Evolutionary conservation across 345 rosid species (phyloP).

Genomic region (Hirschfeldia incana): DNA sequence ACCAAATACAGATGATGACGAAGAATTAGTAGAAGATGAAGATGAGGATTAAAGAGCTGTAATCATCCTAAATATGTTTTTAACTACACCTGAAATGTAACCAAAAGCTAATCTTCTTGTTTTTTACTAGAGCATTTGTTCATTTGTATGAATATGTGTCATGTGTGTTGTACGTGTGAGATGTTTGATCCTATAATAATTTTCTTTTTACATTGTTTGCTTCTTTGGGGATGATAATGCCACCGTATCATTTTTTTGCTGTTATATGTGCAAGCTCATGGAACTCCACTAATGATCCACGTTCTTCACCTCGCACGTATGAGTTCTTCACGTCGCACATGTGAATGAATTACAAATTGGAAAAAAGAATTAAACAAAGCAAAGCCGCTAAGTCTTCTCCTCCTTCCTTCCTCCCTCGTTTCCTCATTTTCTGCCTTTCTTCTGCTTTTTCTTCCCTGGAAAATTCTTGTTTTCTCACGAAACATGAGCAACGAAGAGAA

Average conservation of each 20-base stretch:
- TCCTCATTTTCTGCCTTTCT: slow-evolving; percentile 30
- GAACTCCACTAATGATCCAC: slow-evolving; percentile 27
- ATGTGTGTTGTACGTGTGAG: neutral
- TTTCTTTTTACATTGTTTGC: neutral
- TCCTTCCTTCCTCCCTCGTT: slow-evolving; percentile 24
- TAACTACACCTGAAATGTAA: slow-evolving; percentile 7
- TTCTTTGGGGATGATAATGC: neutral
- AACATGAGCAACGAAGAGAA: slow-evolving; percentile 32
- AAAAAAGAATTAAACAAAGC: neutral
- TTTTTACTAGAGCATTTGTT: slow-evolving; percentile 9
- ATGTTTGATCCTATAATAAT: neutral
- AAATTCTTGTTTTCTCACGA: neutral
- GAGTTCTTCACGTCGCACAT: slow-evolving; percentile 6
- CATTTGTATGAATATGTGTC: neutral
- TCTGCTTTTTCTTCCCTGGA: neutral
- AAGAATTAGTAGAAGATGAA: slow-evolving; percentile 20
- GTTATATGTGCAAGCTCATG: slow-evolving; percentile 9
- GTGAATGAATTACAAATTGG: slow-evolving; percentile 5
- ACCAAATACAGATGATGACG: slow-evolving; percentile 42
- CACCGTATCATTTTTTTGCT: neutral
- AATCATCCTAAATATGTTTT: neutral
- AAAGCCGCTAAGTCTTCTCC: slow-evolving; percentile 30
- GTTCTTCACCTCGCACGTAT: slow-evolving; percentile 15
- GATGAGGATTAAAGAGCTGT: slow-evolving; percentile 20
- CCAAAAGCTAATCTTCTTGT: slow-evolving; percentile 20